Evolutionary conservation across 1,284 basidiomycete genomes (phyloP).

Genomic region (Grifola frondosa): DNA sequence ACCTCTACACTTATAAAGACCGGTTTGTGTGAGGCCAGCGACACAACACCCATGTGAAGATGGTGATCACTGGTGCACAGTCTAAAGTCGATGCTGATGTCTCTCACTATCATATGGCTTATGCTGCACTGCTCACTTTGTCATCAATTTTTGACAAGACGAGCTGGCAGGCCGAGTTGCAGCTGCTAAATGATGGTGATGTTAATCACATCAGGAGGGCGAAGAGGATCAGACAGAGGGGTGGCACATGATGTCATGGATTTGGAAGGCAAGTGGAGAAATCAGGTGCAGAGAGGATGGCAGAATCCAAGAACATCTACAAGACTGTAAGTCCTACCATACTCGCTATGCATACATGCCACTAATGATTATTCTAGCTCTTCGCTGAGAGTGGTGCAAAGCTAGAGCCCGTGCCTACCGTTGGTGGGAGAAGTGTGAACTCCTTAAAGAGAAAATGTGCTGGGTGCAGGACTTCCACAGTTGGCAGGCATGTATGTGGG

Average conservation of each 20-base stretch:
- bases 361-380: background rate
- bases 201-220: conserved; percentile 2
- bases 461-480: too few species aligned
- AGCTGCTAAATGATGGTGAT: background rate
- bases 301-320: background rate
- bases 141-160: background rate
- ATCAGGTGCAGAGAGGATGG: too few species aligned
- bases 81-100: conserved; percentile 2
- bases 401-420: conserved; percentile 24
- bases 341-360: background rate
- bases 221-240: conserved; percentile 1
- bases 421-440: conserved; percentile 35
- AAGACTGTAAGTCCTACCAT: conserved; percentile 5
- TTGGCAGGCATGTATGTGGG: too few species aligned
- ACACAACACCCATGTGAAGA: conserved; percentile 3
- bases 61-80: background rate
- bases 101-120: background rate
- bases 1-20: conserved; percentile 4
- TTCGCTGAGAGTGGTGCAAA: conserved; percentile 12
- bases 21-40: conserved; percentile 2
- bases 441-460: conserved; percentile 37
- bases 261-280: too few species aligned
- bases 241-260: background rate
- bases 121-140: background rate
- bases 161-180: background rate